Percentiles rank a stretch among this genome's conserved stretches.
phyloP scores from a whole-genome alignment of 352 stramenopile genomes.

The Phytophthora pseudosyringae region DNA sequence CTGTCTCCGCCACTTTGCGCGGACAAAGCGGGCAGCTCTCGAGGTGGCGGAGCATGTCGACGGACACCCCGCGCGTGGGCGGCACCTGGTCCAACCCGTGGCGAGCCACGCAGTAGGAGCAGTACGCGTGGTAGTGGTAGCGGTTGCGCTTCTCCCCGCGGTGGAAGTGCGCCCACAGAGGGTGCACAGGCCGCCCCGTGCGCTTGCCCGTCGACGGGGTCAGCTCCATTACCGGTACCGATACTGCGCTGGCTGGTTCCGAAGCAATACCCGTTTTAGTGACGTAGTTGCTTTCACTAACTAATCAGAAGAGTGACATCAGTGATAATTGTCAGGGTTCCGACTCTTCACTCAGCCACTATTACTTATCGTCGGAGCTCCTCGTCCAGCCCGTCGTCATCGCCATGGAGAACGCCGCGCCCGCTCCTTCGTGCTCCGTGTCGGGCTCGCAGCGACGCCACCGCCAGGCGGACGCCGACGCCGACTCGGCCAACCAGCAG shows the following conservation, averaged over 20 bases:
- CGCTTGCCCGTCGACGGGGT: constrained; percentile 46
- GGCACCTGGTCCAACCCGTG: constrained; percentile 60
- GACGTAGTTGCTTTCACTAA: not conserved
- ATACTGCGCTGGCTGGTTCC: not conserved
- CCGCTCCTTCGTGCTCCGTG: constrained; percentile 46
- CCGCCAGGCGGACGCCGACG: constrained; percentile 14
- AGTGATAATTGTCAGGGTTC: not conserved
- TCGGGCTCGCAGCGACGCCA: constrained; percentile 41
- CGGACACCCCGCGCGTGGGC: constrained; percentile 77
- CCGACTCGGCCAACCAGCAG: constrained; percentile 23
- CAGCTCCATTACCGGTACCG: constrained; percentile 19
- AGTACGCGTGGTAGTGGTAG: constrained; percentile 88
- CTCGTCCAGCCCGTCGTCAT: constrained; percentile 19
- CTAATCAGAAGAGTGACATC: not conserved
- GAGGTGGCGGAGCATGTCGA: constrained; percentile 84
- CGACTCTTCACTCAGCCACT: constrained; percentile 25
- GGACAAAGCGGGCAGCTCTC: constrained; percentile 77
- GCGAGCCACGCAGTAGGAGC: constrained; percentile 75
- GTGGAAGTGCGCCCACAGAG: constrained; percentile 84
- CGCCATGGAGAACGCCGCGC: constrained; percentile 44
- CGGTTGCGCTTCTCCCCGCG: constrained; percentile 86
- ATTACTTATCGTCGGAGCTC: not conserved
- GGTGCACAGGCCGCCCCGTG: constrained; percentile 74
- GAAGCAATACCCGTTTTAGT: constrained; percentile 24
- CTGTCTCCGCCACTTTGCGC: constrained; percentile 59